Conservation (phyloP, 179 eudicot genomes). For the Pouteria campechiana region DNA sequence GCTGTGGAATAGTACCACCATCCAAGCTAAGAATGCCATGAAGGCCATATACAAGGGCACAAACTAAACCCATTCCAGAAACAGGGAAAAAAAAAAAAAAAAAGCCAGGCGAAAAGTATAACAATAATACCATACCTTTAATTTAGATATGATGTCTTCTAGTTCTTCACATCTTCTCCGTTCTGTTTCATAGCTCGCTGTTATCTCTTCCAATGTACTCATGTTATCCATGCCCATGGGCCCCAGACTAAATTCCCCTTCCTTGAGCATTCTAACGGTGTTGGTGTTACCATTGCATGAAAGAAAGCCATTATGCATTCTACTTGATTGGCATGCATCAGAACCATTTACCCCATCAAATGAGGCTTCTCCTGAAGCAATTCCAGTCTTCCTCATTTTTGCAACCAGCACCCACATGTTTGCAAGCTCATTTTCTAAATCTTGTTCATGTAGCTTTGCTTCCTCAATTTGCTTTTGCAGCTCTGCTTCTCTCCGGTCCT, state of each 20-base stretch:
- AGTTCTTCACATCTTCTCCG: constrained; percentile 18
- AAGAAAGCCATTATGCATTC: background rate
- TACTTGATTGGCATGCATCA: background rate
- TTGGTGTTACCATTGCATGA: constrained; percentile 1
- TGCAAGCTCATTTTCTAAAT: constrained; percentile 28
- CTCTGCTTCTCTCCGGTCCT: constrained; percentile 21
- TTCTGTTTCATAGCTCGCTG: constrained; percentile 11
- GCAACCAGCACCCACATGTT: constrained; percentile 35
- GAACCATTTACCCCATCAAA: constrained; percentile 1
- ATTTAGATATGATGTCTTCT: constrained; percentile 10
- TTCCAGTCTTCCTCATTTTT: constrained; percentile 15
- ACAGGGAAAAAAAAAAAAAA: too few species aligned
- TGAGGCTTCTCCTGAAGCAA: background rate
- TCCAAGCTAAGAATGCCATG: too few species aligned
- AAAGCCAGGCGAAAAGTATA: too few species aligned
- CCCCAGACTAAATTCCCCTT: background rate
- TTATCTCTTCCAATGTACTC: constrained; percentile 11
- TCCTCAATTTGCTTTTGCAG: constrained; percentile 22
- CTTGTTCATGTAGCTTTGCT: constrained; percentile 22
- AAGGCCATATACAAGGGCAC: too few species aligned
- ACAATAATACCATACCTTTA: constrained; percentile 24
- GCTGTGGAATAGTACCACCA: too few species aligned
- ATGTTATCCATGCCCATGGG: constrained; percentile 2
- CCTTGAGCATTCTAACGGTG: too few species aligned
- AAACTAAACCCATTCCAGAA: too few species aligned